Evolutionary conservation across 331 rosid genomes (phyloP).

Genomic region (Dryas integrifolia): DNA sequence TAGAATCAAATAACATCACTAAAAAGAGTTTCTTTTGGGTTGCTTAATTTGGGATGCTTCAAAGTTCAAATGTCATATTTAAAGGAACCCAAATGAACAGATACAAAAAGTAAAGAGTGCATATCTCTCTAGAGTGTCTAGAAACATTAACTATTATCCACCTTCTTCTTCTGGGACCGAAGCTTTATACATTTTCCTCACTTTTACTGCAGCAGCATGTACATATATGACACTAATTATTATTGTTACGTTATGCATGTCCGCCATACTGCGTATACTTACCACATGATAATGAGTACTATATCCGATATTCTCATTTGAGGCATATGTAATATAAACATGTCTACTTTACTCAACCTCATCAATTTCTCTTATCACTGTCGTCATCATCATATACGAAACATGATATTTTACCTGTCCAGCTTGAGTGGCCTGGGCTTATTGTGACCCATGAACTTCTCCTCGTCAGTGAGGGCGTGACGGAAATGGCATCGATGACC

Average conservation of each 20-base stretch:
- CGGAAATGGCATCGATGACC: slow-evolving; percentile 98
- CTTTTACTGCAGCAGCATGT: not conserved
- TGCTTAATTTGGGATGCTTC: slow-evolving; percentile 22
- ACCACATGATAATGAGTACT: slow-evolving; percentile 37
- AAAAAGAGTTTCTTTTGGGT: slow-evolving; percentile 25
- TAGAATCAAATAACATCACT: slow-evolving; percentile 37
- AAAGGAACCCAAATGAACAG: not conserved
- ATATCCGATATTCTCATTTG: slow-evolving; percentile 32
- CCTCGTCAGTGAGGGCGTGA: slow-evolving; percentile 76
- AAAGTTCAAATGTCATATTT: slow-evolving; percentile 10
- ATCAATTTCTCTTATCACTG: slow-evolving; percentile 14
- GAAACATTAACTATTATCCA: slow-evolving; percentile 31
- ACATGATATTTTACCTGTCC: slow-evolving; percentile 43
- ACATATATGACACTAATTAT: slow-evolving; percentile 38
- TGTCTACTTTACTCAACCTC: slow-evolving; percentile 21
- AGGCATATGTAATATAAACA: slow-evolving; percentile 28
- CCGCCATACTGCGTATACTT: slow-evolving; percentile 31
- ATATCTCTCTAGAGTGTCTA: slow-evolving; percentile 5
- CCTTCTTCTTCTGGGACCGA: slow-evolving; percentile 7
- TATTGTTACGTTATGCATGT: slow-evolving; percentile 21
- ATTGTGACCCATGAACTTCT: slow-evolving; percentile 48
- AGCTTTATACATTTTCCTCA: slow-evolving; percentile 12
- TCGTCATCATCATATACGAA: not conserved
- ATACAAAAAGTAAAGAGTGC: slow-evolving; percentile 2
- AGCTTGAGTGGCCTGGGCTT: slow-evolving; percentile 48